These are phyloP conservation scores for Hylodesmum podocarpum DNA, from an alignment of 306 rosid species.

Conservation along the genomic window DNA sequence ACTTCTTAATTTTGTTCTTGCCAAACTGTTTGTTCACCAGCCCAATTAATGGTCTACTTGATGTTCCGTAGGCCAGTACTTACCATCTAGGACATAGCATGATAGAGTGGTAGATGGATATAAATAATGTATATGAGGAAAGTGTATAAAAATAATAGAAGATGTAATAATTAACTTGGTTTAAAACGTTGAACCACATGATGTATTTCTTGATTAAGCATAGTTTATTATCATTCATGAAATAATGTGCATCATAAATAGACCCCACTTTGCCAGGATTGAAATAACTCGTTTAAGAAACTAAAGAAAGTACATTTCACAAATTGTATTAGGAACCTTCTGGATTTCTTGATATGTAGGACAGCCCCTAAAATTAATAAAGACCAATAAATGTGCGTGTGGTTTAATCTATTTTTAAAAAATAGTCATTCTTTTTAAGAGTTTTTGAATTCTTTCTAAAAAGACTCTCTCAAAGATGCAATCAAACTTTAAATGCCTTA, in stretches of 20 bases:
- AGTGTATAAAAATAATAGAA: too few species aligned
- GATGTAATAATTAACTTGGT: too few species aligned
- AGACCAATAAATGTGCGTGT: not conserved
- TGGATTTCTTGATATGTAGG: not conserved
- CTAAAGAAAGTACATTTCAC: not conserved
- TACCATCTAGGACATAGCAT: not conserved
- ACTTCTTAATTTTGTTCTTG: not conserved
- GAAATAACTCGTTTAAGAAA: not conserved
- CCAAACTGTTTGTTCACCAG: not conserved
- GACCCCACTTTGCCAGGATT: not conserved
- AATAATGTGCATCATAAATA: not conserved
- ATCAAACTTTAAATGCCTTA: not conserved
- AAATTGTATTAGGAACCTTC: not conserved
- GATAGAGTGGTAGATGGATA: not conserved
- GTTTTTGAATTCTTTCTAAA: not conserved
- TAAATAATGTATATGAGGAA: not conserved
- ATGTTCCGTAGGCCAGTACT: not conserved
- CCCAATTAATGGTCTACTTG: not conserved
- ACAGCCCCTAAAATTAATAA: not conserved
- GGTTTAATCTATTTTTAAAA: not conserved
- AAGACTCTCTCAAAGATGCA: not conserved
- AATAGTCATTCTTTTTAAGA: too few species aligned
- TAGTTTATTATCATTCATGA: not conserved
- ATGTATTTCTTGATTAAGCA: too few species aligned
- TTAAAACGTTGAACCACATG: too few species aligned